Conservation (phyloP, 768 basidiomycete species). For the Lentinula detonsa region DNA sequence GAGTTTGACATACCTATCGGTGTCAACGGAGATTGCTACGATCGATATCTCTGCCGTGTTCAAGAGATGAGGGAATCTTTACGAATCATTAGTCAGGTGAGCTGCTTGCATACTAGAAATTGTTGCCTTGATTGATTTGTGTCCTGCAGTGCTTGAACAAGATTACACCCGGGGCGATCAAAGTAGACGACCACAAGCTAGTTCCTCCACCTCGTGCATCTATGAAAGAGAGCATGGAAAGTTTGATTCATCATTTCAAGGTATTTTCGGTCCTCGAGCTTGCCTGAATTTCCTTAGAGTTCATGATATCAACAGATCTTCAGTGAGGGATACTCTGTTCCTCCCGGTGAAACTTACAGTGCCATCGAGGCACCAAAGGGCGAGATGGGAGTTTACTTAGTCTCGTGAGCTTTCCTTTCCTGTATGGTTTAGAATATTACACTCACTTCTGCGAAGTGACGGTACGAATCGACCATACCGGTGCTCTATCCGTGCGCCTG, state of each 20-base stretch:
- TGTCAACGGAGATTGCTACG: slow-evolving; percentile 95
- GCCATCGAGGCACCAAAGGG: slow-evolving; percentile 99
- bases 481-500: slow-evolving; percentile 95
- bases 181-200: slow-evolving; percentile 96
- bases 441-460: slow-evolving; percentile 43
- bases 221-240: slow-evolving; percentile 99
- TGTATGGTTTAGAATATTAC: neutral
- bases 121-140: neutral
- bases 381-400: slow-evolving; percentile 98
- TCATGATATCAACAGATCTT: slow-evolving; percentile 53
- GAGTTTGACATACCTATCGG: slow-evolving; percentile 98
- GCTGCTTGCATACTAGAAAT: slow-evolving; percentile 3
- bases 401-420: slow-evolving; percentile 60
- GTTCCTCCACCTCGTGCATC: slow-evolving; percentile 92
- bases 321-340: slow-evolving; percentile 95
- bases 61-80: slow-evolving; percentile 97
- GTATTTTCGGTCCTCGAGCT: slow-evolving; percentile 22
- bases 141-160: slow-evolving; percentile 84
- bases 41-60: slow-evolving; percentile 94
- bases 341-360: slow-evolving; percentile 92
- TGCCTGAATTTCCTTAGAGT: neutral
- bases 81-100: slow-evolving; percentile 75
- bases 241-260: slow-evolving; percentile 98
- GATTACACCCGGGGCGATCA: slow-evolving; percentile 88
- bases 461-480: slow-evolving; percentile 94